Base-by-base conservation (phyloP, 768 basidiomycete genomes). In the Strobilomyces dryophilus region DNA sequence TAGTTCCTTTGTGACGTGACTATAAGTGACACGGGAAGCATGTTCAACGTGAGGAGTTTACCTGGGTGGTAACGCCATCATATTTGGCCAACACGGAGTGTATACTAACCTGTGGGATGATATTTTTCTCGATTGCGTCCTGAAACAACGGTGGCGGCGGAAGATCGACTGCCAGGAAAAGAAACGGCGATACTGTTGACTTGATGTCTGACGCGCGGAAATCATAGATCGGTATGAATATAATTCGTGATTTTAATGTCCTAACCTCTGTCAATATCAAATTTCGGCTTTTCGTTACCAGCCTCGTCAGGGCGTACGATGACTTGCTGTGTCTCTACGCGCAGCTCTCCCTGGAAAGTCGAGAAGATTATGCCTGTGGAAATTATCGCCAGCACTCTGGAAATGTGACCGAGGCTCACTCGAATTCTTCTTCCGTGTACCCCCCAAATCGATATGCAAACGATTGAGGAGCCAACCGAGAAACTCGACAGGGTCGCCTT, bases 71-170 rank as follows among this genome's bases (percentile, higher is more conserved):
- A 59, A 74, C 76, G 14, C 97, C 97, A 70, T 98, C 92, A 71
- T 94, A 99, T 71, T 99, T 99, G 18, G 88, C 80, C 21, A 98
- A 78, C 27, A 98, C 86, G 11, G 86, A 84, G 53, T 93, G 84
- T 52, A 99, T 85, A 43, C 87, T 88, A 55, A 97, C 92, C 78
- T 99, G 97, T 31, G 97, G 97, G 58, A 98, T 97, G 68, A 99
- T 98, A 69, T 98, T 98, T 74, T 97, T 97, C 75, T 97, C 94
- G 43, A 95, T 81, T 5, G 89, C 74, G 66, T 98, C 95, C 72
- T 98, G 95, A 72, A 98, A 99, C 36, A 99, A 74, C 15, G 95
- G 97, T n/a, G 94, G 94, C 1, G 97, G 90, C 17, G 97, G 97
- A 24, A 98, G 80, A 73, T 99, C 97, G 27, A 98, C 84, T 2